Evolutionary conservation across 83 land plant genomes (phyloP).

Genomic region (Isoetes engelmannii): DNA sequence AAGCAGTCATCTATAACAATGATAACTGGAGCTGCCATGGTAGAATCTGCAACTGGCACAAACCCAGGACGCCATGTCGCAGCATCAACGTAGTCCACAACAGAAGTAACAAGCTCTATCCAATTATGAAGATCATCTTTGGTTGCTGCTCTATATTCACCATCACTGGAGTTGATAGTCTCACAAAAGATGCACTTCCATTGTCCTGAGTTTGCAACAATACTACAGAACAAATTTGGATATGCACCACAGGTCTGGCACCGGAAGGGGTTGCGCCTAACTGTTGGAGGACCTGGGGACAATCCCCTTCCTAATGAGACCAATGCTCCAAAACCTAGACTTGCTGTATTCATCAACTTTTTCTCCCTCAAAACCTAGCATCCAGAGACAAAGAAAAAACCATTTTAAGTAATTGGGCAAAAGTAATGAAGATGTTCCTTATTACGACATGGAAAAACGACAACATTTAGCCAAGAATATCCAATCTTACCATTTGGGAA

Average conservation of each 20-base stretch:
- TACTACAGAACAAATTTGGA: conserved; percentile 65
- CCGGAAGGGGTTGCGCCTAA: conserved; percentile 68
- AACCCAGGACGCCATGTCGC: conserved; percentile 66
- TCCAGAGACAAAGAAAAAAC: background rate
- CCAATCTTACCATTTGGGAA: conserved; percentile 64
- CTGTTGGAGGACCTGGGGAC: conserved; percentile 54
- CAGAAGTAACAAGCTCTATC: conserved; percentile 65
- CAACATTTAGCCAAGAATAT: background rate
- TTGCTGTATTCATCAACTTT: conserved; percentile 63
- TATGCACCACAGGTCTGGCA: conserved; percentile 93
- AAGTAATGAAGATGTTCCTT: background rate
- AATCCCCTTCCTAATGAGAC: conserved; percentile 84
- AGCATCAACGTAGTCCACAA: conserved; percentile 84
- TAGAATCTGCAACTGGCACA: conserved; percentile 77
- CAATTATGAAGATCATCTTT: conserved; percentile 65
- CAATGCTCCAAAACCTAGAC: conserved; percentile 95
- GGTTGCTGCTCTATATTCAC: conserved; percentile 69
- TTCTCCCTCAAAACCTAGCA: conserved; percentile 62
- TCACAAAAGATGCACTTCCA: conserved; percentile 92
- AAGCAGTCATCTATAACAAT: conserved; percentile 86
- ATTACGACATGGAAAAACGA: background rate
- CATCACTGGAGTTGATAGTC: conserved; percentile 71
- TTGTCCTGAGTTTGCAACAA: conserved; percentile 62
- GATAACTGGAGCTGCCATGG: conserved; percentile 76
- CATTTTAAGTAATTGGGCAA: conserved; percentile 2